Evolutionary conservation across 140 eudicot species (phyloP).

Genomic region (Flaveria floridana): DNA sequence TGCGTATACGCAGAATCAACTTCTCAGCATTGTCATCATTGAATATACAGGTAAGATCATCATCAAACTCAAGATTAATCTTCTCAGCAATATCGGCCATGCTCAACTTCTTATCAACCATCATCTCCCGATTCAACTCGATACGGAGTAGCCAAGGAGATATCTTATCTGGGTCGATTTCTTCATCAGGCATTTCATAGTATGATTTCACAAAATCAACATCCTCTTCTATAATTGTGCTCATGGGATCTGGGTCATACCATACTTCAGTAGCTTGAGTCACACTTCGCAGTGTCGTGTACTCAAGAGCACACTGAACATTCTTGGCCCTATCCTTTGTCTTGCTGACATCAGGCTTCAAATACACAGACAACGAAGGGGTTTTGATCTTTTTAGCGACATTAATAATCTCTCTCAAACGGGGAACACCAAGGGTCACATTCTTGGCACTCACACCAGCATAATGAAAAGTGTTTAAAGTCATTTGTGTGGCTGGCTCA

Average conservation of each 20-base stretch:
- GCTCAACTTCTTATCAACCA: conserved; percentile 94
- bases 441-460: conserved; percentile 99
- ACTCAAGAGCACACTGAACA: conserved; percentile 90
- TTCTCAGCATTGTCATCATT: conserved; percentile 94
- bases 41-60: conserved; percentile 84
- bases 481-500: conserved; percentile 99
- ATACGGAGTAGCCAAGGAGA: conserved; percentile 97
- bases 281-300: conserved; percentile 87
- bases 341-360: conserved; percentile 73
- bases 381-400: conserved; percentile 96
- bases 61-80: conserved; percentile 85
- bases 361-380: conserved; percentile 82
- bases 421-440: conserved; percentile 93
- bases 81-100: conserved; percentile 97
- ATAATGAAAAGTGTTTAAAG: conserved; percentile 90
- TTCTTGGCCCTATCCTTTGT: conserved; percentile 87
- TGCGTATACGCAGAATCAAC: conserved; percentile 87
- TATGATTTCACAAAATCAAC: conserved; percentile 91
- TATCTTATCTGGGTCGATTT: conserved; percentile 81
- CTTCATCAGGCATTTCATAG: conserved; percentile 98
- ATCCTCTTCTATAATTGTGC: conserved; percentile 88
- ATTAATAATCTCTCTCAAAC: conserved; percentile 90
- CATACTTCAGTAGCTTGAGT: conserved; percentile 99
- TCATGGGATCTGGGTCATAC: conserved; percentile 98
- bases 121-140: conserved; percentile 90